phyloP scores from a whole-genome alignment of 495 filamentous ascomycete species.

The Cladorrhinum samala region DNA sequence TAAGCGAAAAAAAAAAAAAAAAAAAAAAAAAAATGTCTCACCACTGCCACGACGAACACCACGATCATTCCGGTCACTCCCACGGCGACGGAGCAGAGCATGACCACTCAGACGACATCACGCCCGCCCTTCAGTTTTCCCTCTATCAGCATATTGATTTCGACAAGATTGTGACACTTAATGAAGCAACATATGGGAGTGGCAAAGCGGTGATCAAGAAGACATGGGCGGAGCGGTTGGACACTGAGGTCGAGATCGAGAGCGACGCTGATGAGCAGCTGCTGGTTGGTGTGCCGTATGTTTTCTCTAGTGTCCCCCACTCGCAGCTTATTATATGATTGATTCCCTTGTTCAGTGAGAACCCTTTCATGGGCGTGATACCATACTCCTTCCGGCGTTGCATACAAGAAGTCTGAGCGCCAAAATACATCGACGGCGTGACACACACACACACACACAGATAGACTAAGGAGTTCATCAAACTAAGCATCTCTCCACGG shows the following conservation, averaged over 20 bases:
- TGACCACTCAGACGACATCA: conserved; percentile 85
- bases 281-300: conserved; percentile 86
- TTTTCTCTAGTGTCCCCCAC: conserved; percentile 16
- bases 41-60: conserved; percentile 41
- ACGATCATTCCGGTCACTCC: conserved; percentile 24
- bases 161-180: conserved; percentile 74
- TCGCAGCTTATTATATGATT: conserved; percentile 20
- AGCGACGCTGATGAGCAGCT: conserved; percentile 91
- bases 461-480: no score
- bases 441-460: no score
- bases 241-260: conserved; percentile 62
- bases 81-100: conserved; percentile 42
- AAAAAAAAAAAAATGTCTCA: conserved; percentile 38
- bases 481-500: no score
- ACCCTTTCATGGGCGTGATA: no score
- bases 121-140: conserved; percentile 77
- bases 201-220: conserved; percentile 79
- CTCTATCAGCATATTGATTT: conserved; percentile 91
- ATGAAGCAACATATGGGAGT: conserved; percentile 62
- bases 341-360: conserved; percentile 3
- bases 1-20: no score
- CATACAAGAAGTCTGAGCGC: no score
- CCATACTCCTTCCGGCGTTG: no score
- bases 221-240: conserved; percentile 76
- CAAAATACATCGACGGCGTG: no score